Evolutionary conservation across 2,329 filamentous ascomycete genomes (phyloP), one percentile per base, ranked within the genome.

Genomic region (Aspergillus costaricaensis): DNA sequence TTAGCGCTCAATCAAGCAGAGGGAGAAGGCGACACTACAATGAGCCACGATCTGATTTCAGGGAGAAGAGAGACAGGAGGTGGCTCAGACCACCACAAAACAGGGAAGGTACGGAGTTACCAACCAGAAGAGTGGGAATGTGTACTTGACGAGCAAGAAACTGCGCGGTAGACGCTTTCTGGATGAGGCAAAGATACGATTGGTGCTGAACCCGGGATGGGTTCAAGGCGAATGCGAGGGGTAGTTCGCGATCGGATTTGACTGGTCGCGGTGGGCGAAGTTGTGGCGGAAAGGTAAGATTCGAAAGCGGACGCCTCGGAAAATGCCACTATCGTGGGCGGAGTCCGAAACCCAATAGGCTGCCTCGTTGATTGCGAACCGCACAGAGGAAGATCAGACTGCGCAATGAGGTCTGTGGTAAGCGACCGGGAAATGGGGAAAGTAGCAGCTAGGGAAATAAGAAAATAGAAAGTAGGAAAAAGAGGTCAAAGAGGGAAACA

Each of bases 261-360:
- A 55, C 36, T 50, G 62, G 59, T 43, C 32, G 49, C 32, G 52
- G 59, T 41, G 47, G 25, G 49, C 36, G 39, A 55, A 57, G 53
- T 55, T 53, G 57, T 47, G 48, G 59, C 23, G 53, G 32, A 14
- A 55, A 62, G 57, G 63, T 65, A 62, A 50, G 63, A 62, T 55
- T 68, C 57, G 62, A 59, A 64, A 62, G 62, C 61, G 61, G 64
- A 60, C 58, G 58, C 63, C 55, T 59, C 49, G 62, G 59, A 49
- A 62, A 67, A 64, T 62, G 58, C 63, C 61, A 63, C 60, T 63
- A 63, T 67, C 62, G 63, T 61, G 59, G 62, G 61, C 62, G 65
- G 63, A 62, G 62, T 59, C 56, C 55, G 60, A 58, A 64, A 59
- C 56, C 60, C 57, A 62, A 63, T 60, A 63, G 58, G 62, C 55